Evolutionary conservation across 306 rosid genomes (phyloP), one percentile per base, ranked within the genome.

Genomic region (Malus sieversii): DNA sequence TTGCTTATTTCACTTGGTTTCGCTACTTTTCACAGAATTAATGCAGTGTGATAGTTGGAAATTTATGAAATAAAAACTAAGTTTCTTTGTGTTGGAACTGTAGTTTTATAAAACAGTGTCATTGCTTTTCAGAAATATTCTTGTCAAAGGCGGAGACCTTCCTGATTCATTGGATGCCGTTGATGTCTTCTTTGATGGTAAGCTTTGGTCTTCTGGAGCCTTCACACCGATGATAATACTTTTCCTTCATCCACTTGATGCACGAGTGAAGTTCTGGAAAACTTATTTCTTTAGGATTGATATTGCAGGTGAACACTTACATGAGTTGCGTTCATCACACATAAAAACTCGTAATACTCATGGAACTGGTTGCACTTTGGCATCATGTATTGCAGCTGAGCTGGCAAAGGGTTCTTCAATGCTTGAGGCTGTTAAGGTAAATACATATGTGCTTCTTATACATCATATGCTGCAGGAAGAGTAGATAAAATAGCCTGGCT

Each of bases 121-220:
- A 81, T 53, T 78, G 67, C 72, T 66, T 82, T 75, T 75, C 86
- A 95, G 98, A 89, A 90, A 81, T 73, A 97, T 95, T 22, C 96
- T 95, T 59, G 89, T 95, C 84, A 95, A 95, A 82, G 98, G 98
- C n/a, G 97, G 98, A 66, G 90, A 95, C 85, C 97, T 92, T 66
- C 96, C 90, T 23, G 86, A 86, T 87, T 92, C 97, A 38, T 82
- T 74, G 68, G 93, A 95, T 74, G 91, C 98, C 22, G 59, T 87
- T 84, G 98, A 95, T 86, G 76, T 95, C 69, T 87, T 95, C 84
- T 95, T 85, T 68, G 88, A 95, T 79, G 97, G 98, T 90, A 70
- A 81, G 90, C 10, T 81, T 75, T 12, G 14, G 69, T 63, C 64
- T 59, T 75, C 53, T 29, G 33, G 81, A 73, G 78, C 68, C 76